phyloP scores from a whole-genome alignment of 2,329 filamentous ascomycete species.

The Stachybotrys chartarum region DNA sequence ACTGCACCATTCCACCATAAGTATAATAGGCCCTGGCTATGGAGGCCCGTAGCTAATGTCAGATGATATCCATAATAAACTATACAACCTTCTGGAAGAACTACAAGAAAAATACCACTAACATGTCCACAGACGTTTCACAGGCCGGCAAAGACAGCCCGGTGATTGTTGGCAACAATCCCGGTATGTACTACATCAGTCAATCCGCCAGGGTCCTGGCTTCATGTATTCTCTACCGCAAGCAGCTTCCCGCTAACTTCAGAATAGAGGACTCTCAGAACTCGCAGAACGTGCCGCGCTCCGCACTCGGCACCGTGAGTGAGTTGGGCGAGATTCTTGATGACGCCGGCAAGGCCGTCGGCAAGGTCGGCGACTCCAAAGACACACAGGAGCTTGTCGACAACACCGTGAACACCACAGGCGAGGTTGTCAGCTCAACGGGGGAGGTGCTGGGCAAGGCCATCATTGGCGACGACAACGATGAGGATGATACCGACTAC shows the following conservation, averaged over 20 bases:
- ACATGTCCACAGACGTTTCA: background rate
- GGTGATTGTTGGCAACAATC: background rate
- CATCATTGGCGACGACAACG: constrained; percentile 23
- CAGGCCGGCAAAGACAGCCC: background rate
- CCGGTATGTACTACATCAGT: background rate
- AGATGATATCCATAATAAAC: background rate
- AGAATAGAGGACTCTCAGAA: constrained; percentile 18
- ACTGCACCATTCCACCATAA: background rate
- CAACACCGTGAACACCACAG: constrained; percentile 27
- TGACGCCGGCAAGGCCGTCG: constrained; percentile 33
- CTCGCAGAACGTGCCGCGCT: constrained; percentile 19
- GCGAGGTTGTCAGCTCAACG: constrained; percentile 25
- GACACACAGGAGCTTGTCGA: constrained; percentile 33
- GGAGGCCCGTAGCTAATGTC: background rate
- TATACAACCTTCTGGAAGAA: background rate
- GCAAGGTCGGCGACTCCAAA: constrained; percentile 30
- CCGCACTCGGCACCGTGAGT: constrained; percentile 32
- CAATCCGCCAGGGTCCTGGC: background rate
- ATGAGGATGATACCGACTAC: constrained; percentile 31
- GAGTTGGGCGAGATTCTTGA: constrained; percentile 38
- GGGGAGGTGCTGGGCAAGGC: constrained; percentile 36
- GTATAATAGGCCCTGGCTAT: background rate
- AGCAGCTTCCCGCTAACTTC: background rate
- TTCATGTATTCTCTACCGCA: background rate
- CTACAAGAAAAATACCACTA: background rate